Evolutionary conservation across 345 rosid species (phyloP).

Genomic region (Carallia brachiata): DNA sequence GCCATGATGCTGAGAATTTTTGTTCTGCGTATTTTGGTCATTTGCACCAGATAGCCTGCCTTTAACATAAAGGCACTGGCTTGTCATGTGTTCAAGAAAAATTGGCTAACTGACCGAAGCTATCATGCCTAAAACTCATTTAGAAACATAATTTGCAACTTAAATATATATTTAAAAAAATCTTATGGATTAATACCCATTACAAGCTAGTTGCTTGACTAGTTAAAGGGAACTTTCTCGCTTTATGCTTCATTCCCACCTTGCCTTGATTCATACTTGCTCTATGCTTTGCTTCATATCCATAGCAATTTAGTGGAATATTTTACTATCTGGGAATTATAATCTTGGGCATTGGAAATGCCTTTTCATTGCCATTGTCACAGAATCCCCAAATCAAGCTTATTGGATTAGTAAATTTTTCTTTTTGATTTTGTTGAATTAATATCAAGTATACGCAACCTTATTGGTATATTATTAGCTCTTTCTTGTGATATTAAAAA

Average conservation of each 20-base stretch:
- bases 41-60: no score
- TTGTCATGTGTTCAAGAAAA: not conserved
- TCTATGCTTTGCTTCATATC: conserved; percentile 44
- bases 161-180: not conserved
- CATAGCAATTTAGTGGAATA: conserved; percentile 26
- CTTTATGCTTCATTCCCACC: conserved; percentile 40
- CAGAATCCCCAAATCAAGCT: conserved; percentile 30
- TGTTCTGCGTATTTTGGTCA: no score
- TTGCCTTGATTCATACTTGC: conserved; percentile 41
- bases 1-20: no score
- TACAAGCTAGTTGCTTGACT: conserved; percentile 26
- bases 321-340: conserved; percentile 21
- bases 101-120: not conserved
- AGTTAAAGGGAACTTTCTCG: conserved; percentile 32
- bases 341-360: no score
- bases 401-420: not conserved
- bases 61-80: no score
- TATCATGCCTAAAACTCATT: not conserved
- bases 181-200: not conserved
- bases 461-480: no score
- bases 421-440: no score
- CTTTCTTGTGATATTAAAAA: no score
- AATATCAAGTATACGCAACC: no score
- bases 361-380: conserved; percentile 30
- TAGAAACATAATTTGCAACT: no score